phyloP scores from a whole-genome alignment of 352 stramenopile genomes.

The Pythium periplocum region DNA sequence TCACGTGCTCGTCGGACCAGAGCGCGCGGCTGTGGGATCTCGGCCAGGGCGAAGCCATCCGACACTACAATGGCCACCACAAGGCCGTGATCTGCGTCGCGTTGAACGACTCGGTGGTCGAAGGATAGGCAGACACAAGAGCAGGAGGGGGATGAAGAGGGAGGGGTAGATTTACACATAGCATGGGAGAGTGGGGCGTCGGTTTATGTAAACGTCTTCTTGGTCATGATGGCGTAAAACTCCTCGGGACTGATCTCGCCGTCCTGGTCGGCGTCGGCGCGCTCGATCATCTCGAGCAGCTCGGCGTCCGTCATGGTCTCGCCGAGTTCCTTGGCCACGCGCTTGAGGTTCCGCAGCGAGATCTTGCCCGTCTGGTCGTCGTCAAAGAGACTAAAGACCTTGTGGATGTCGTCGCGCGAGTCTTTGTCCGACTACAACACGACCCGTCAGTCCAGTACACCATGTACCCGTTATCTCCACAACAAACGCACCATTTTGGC shows the following conservation, averaged over 20 bases:
- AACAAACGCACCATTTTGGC: slow-evolving; percentile 84
- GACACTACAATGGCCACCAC: slow-evolving; percentile 87
- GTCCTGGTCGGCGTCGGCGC: slow-evolving; percentile 93
- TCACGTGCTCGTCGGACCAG: slow-evolving; percentile 95
- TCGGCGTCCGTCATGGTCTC: slow-evolving; percentile 99
- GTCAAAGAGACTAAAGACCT: slow-evolving; percentile 97
- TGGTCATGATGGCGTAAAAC: slow-evolving; percentile 99
- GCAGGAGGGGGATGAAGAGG: slow-evolving; percentile 1
- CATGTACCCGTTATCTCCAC: not conserved
- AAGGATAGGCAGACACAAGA: slow-evolving; percentile 14
- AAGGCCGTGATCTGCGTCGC: slow-evolving; percentile 88
- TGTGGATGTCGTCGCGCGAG: slow-evolving; percentile 94
- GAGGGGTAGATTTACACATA: not conserved
- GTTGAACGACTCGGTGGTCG: slow-evolving; percentile 78
- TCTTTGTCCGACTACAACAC: slow-evolving; percentile 89
- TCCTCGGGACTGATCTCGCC: slow-evolving; percentile 97
- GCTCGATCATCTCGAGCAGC: slow-evolving; percentile 99
- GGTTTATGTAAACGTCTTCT: slow-evolving; percentile 85
- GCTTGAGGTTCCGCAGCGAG: slow-evolving; percentile 95
- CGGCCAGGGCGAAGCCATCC: slow-evolving; percentile 78
- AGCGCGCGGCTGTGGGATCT: slow-evolving; percentile 97
- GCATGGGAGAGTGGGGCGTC: not conserved
- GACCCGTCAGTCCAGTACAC: not conserved
- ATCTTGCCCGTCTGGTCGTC: slow-evolving; percentile 98
- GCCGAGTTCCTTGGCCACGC: slow-evolving; percentile 97